Base-by-base conservation (phyloP, 257 asterid species). In the Nicotiana knightiana region DNA sequence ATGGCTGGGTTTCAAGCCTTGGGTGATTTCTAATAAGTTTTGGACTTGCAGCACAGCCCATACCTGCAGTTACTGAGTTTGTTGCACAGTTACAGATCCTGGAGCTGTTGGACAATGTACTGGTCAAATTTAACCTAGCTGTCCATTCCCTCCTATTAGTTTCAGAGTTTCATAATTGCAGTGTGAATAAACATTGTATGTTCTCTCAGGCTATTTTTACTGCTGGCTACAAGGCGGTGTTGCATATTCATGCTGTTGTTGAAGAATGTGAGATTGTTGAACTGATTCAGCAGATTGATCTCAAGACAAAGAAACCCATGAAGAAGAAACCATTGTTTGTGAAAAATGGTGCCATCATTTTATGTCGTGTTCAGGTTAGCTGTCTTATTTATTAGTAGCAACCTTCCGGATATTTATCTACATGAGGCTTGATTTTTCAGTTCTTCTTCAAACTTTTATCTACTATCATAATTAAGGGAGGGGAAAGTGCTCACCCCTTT, bases 211-310 rank as follows among this genome's bases (percentile, higher is more conserved):
- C 97, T 67, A 93, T 94, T 57, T 96, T 96, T 87, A 93, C 97
- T 83, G 96, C 98, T 83, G 99, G 99, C n/a, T 96, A 94, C 90
- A 96, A 96, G 92, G 99, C 98, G 80, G 90, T 96, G 77, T 84
- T 96, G 89, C 99, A 96, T 86, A 88, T 96, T 85, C 99, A 94
- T 84, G 90, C 98, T 61, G 85, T 90, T 16, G 96, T 92, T 73
- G 99, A 96, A 90, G 99, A 94, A 83, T 96, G 99, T 62, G 99
- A 96, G 87, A 93, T 96, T 88, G 90, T 92, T 81, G 98, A 96
- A 51, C 88, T 94, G 88, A 84, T 84, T 66, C 89, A 84, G 84
- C 97, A 90, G 86, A 93, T 96, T 83, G 99, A 96, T 90, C 94
- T 88, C 12, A 96, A 91, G 87, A 93, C 98, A 39, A 89, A 71